phyloP scores from a whole-genome alignment of 2,329 filamentous ascomycete genomes.

The Diaporthe sp. region DNA sequence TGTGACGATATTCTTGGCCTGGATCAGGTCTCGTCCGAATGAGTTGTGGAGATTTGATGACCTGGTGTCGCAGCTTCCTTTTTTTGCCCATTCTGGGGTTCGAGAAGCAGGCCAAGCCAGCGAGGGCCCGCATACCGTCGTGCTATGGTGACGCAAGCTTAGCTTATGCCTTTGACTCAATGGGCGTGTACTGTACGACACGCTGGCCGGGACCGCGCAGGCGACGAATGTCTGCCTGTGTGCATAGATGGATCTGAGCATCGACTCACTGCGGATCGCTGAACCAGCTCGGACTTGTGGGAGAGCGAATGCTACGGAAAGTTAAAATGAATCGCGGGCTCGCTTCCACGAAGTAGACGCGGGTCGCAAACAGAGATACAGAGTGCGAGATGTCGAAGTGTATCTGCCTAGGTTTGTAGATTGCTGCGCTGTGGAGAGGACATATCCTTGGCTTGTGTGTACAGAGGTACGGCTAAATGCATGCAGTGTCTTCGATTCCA shows the following conservation, averaged over 20 bases:
- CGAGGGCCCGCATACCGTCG: constrained; percentile 10
- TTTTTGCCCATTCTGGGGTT: constrained; percentile 24
- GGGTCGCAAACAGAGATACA: neutral
- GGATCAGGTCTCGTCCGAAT: constrained; percentile 10
- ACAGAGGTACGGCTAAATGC: neutral
- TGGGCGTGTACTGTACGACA: neutral
- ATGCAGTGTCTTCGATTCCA: neutral
- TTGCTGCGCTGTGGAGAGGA: neutral
- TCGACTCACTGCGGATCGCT: neutral
- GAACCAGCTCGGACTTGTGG: neutral
- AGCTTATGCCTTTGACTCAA: neutral
- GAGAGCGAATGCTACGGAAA: neutral
- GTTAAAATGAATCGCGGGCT: neutral
- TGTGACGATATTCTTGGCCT: neutral
- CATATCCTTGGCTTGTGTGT: neutral
- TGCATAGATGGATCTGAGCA: neutral
- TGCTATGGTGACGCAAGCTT: constrained; percentile 17
- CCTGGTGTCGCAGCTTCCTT: neutral
- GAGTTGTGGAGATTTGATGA: constrained; percentile 11
- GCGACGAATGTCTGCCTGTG: neutral
- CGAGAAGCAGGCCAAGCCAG: constrained; percentile 1
- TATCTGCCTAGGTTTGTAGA: neutral
- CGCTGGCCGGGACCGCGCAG: neutral
- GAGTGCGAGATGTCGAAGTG: neutral
- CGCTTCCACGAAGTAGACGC: neutral